Evolutionary conservation across 2,329 filamentous ascomycete genomes (phyloP), one percentile per base, ranked within the genome.

Genomic region (Colletotrichum endophyticum): DNA sequence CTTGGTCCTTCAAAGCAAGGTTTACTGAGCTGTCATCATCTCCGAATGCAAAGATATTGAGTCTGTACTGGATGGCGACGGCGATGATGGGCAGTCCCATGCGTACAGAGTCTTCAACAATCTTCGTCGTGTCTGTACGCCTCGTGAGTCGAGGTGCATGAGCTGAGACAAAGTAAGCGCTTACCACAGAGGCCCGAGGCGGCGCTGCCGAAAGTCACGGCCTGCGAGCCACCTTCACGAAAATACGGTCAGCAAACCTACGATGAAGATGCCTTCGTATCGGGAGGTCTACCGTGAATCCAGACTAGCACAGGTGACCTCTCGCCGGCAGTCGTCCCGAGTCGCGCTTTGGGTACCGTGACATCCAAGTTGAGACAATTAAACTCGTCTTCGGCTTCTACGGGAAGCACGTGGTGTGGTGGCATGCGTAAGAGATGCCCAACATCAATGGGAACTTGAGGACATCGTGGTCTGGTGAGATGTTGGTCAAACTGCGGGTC

Each of bases 401-500:
- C 5, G 0, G 76, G 75, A 8, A 44, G 19, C 0, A 19, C 53
- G 12, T 80, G 79, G 8, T 84, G 80, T 8, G 83, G 82, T 0
- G 87, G 86, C 2, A 87, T 82, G 9, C 87, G 86, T 27, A 88
- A 78, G n/a, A 88, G 78, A 75, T 88, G 84, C 1, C 86, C 83
- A 1, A 87, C 82, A 34, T 88, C 87, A 2, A 87, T 76, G 19
- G 82, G 74, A 3, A 81, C 80, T 64, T 88, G 87, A 5, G 87
- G 87, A 53, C 87, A 88, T 73, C 83, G 82, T 2, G 86, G 86
- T 5, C 86, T 87, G 30, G n/a, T 32, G 59, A 63, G 19, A 34
- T 13, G 34, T 69, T 22, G 44, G 22, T 69, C 66, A 25, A 25
- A 57, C 32, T 57, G 49, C 66, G 44, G 12, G 27, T 30, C 82